Evolutionary conservation across 495 filamentous ascomycete genomes (phyloP), one percentile per base, ranked within the genome.

Genomic region (Penicillium fimorum): DNA sequence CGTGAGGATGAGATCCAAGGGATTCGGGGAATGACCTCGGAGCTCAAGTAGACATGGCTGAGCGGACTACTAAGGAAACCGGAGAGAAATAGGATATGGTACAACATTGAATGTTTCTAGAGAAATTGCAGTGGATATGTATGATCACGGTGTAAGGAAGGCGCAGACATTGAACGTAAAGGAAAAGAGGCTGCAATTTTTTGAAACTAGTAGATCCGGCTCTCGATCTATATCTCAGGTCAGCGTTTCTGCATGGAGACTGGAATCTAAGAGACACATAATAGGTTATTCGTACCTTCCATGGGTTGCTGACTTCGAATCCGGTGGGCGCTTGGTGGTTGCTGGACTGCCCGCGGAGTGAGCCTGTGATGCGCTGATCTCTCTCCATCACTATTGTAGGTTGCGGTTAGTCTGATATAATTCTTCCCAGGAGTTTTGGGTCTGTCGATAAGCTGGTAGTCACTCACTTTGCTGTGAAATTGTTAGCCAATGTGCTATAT

Each of bases 281-380:
- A 25, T 18, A n/a, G 41, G 15, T 53, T 9, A 13, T 58, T 55
- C 77, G 47, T 80, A 90, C 88, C 82, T 84, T 92, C 95, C 95
- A 99, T 29, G 91, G 88, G 73, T 96, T 96, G 82, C 87, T 97
- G 64, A 96, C 62, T 66, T 96, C 93, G 77, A 95, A 99, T 35
- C 92, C 93, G 40, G 80, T 75, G 15, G 94, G 95, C 35, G 94
- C 94, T 55, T 78, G 70, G 47, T 84, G 77, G 47, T 86, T 87
- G 74, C 93, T 88, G 61, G 85, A 88, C 72, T 99, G 94, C 38
- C 92, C 95, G 76, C 95, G 82, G 64, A 88, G 63, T 47, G 70
- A 82, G 57, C 94, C 94, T 47, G 94, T 99, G 70, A 99, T 81
- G 67, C 94, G 82, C 62, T 86, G 78, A 70, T 99, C 94, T 66